phyloP scores from a whole-genome alignment of 179 eudicot species.

The Carnegiea gigantea region DNA sequence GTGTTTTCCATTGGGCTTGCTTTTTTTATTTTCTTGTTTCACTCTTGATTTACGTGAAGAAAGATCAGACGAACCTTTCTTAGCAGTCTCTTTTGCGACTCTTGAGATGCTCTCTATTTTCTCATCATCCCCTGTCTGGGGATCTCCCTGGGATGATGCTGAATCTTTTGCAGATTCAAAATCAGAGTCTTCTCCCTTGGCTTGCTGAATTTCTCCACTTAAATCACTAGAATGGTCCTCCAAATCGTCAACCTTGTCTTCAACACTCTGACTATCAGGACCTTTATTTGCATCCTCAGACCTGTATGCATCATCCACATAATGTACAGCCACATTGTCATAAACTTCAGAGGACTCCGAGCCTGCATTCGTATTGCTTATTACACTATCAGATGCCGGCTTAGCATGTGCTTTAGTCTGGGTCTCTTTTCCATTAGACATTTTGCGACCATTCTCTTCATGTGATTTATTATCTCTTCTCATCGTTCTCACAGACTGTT shows the following conservation, averaged over 20 bases:
- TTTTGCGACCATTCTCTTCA: slow-evolving; percentile 45
- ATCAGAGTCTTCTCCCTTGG: slow-evolving; percentile 37
- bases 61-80: slow-evolving; percentile 32
- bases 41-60: slow-evolving; percentile 26
- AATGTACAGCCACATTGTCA: slow-evolving; percentile 58
- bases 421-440: slow-evolving; percentile 43
- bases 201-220: slow-evolving; percentile 7
- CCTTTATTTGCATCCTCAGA: slow-evolving; percentile 40
- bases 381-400: slow-evolving; percentile 23
- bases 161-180: slow-evolving; percentile 67
- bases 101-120: slow-evolving; percentile 38
- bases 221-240: slow-evolving; percentile 25
- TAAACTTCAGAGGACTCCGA: slow-evolving; percentile 59
- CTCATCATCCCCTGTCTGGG: slow-evolving; percentile 55
- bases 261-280: slow-evolving; percentile 32
- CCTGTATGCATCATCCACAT: slow-evolving; percentile 66
- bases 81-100: slow-evolving; percentile 28
- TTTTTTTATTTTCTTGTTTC: slow-evolving; percentile 33
- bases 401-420: slow-evolving; percentile 38
- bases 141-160: slow-evolving; percentile 67
- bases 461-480: slow-evolving; percentile 48
- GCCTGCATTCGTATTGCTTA: slow-evolving; percentile 43
- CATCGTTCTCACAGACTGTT: slow-evolving; percentile 45
- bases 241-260: slow-evolving; percentile 32
- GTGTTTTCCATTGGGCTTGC: slow-evolving; percentile 29